Base-by-base conservation (phyloP, 1,284 basidiomycete genomes). In the Stereum hirsutum region DNA sequence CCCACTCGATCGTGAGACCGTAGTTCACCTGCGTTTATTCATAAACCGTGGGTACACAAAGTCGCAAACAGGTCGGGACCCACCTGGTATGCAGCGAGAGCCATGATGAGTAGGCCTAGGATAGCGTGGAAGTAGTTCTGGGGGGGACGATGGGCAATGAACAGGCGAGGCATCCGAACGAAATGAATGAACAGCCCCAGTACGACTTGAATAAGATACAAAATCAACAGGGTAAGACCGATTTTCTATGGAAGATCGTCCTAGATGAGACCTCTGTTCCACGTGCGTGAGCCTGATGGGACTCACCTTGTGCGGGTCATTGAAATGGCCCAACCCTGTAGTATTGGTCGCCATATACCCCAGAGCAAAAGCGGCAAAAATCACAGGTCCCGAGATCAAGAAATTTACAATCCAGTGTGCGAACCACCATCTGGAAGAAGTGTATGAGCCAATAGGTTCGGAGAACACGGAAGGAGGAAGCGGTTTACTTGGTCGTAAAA, bases 101-200 rank as follows among this genome's bases (percentile, higher is more conserved):
- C 62, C 37, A 76, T 59, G 37, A 72, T 75, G 2, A 55, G 57
- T 6, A 74, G 51, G 2, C 73, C 73, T 21, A 74, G 45, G 5
- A 65, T 43, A 14, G 62, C 66, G 46, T 76, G 74, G 15, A 72
- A 43, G 48, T 72, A 72, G 49, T 68, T 72, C 43, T 74, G 74
- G 4, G 67, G 66, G 5, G 71, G 62, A 14, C 74, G 68, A 43
- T 57, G 60, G 21, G 62, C 64, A 35, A 50, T 44, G 54, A 70
- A 62, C 12, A 62, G 40, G 6, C 52, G 48, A 2, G 65, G 66
- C 15, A 64, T 51, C 48, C 75, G 76, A 55, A 70, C 46, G 40
- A 58, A 72, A 57, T 84, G 81, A 21, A 75, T 68, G 47, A 75
- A 51, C 1, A 60, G 36, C 6, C 81, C 81, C 5, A 80, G 53